phyloP scores from a whole-genome alignment of 306 rosid genomes.

The Vigna unguiculata region DNA sequence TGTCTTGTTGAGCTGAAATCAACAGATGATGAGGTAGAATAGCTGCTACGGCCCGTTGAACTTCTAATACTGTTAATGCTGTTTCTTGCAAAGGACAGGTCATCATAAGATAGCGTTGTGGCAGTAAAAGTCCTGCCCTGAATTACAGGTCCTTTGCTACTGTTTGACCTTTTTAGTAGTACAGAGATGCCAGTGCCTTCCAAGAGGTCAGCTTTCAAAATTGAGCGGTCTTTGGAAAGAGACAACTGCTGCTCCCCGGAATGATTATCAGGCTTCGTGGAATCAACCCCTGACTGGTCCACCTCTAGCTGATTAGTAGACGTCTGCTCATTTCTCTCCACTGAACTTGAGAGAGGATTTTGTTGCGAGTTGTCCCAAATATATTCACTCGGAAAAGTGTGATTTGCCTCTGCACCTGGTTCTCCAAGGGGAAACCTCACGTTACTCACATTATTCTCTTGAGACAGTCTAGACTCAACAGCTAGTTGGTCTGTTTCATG shows the following conservation, averaged over 20 bases:
- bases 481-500: constrained; percentile 45
- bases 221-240: constrained; percentile 52
- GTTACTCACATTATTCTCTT: constrained; percentile 45
- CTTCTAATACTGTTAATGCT: constrained; percentile 71
- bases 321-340: constrained; percentile 50
- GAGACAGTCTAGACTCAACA: constrained; percentile 48
- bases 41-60: constrained; percentile 72
- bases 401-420: constrained; percentile 47
- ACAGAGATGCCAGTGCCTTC: constrained; percentile 88
- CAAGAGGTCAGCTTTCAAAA: constrained; percentile 59
- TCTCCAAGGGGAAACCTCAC: constrained; percentile 48
- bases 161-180: constrained; percentile 80
- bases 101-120: constrained; percentile 62
- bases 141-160: constrained; percentile 74
- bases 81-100: constrained; percentile 67
- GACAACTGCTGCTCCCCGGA: constrained; percentile 48
- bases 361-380: constrained; percentile 47
- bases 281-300: constrained; percentile 47
- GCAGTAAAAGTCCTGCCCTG: constrained; percentile 81
- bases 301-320: constrained; percentile 47
- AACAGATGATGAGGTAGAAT: constrained; percentile 78
- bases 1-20: constrained; percentile 68
- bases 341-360: constrained; percentile 48
- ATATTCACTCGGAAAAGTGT: constrained; percentile 48
- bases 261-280: constrained; percentile 34